Evolutionary conservation across 1,284 basidiomycete genomes (phyloP).

Genomic region (Caloboletus inedulis): DNA sequence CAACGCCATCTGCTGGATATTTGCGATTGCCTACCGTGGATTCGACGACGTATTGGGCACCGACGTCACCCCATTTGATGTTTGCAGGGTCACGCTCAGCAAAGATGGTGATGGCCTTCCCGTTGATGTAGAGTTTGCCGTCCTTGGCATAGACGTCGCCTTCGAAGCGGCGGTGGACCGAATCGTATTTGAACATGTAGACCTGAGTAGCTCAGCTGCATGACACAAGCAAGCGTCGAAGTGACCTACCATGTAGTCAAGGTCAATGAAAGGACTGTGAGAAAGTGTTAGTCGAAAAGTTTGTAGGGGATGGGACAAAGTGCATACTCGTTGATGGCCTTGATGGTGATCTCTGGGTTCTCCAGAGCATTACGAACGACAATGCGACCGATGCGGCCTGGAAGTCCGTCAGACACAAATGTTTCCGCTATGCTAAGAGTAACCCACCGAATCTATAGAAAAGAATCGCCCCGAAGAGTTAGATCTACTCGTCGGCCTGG

Average conservation of each 20-base stretch:
- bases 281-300: background rate
- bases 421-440: background rate
- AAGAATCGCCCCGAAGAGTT: conserved; percentile 5
- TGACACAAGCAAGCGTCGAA: background rate
- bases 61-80: conserved; percentile 82
- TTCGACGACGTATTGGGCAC: conserved; percentile 95
- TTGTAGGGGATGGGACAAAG: background rate
- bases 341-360: conserved; percentile 74
- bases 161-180: conserved; percentile 95
- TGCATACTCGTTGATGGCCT: conserved; percentile 87
- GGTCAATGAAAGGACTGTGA: conserved; percentile 43
- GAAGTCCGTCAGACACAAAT: conserved; percentile 1
- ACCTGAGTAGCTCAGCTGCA: conserved; percentile 46
- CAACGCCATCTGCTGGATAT: conserved; percentile 1
- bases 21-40: conserved; percentile 64
- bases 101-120: conserved; percentile 78
- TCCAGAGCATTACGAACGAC: conserved; percentile 93
- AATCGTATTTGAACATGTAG: conserved; percentile 99
- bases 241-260: conserved; percentile 84
- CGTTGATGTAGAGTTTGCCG: conserved; percentile 88
- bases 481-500: conserved; percentile 8
- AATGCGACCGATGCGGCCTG: conserved; percentile 97
- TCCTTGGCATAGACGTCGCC: conserved; percentile 82
- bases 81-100: conserved; percentile 84
- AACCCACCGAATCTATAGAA: conserved; percentile 74